A percentile compares a stretch with the other conserved stretches of the same genome.
These are phyloP conservation scores for Cladobotryum mycophilum DNA, from an alignment of 2,329 filamentous ascomycete genomes.

Conservation along the genomic window DNA sequence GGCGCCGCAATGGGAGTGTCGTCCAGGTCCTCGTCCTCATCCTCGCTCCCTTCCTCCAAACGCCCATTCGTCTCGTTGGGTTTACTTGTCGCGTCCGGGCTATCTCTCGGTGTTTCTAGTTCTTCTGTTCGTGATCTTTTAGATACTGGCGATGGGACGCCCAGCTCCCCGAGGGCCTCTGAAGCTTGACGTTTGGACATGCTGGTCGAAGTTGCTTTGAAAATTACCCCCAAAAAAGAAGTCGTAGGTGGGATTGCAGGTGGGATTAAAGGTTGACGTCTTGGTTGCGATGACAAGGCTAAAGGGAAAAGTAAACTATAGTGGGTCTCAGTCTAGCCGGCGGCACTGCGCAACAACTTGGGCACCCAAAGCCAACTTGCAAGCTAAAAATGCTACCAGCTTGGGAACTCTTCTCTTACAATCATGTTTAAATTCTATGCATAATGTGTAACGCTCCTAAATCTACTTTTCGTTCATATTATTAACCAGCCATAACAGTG, in stretches of 20 bases:
- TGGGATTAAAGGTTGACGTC: no score
- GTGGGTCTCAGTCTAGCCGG: neutral
- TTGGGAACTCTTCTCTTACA: neutral
- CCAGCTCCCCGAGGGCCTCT: constrained; percentile 54
- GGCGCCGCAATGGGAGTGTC: constrained; percentile 36
- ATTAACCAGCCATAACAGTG: constrained; percentile 35
- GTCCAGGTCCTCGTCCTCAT: constrained; percentile 35
- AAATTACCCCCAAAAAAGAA: neutral
- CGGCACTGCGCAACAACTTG: no score
- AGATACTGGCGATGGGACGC: constrained; percentile 50
- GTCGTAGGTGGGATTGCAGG: no score
- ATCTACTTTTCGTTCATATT: neutral
- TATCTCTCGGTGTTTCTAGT: constrained; percentile 33
- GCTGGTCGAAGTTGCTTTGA: constrained; percentile 2
- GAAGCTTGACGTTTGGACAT: constrained; percentile 54
- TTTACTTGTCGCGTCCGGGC: constrained; percentile 29
- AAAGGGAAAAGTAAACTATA: constrained; percentile 7
- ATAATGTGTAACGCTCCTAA: neutral
- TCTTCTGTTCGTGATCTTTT: constrained; percentile 52
- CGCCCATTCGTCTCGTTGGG: constrained; percentile 21
- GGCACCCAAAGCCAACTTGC: neutral
- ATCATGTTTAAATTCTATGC: neutral
- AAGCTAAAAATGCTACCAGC: no score
- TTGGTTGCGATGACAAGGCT: constrained; percentile 4
- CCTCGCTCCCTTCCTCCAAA: constrained; percentile 23